phyloP scores from a whole-genome alignment of 495 filamentous ascomycete species.

The Tuber calosporum region DNA sequence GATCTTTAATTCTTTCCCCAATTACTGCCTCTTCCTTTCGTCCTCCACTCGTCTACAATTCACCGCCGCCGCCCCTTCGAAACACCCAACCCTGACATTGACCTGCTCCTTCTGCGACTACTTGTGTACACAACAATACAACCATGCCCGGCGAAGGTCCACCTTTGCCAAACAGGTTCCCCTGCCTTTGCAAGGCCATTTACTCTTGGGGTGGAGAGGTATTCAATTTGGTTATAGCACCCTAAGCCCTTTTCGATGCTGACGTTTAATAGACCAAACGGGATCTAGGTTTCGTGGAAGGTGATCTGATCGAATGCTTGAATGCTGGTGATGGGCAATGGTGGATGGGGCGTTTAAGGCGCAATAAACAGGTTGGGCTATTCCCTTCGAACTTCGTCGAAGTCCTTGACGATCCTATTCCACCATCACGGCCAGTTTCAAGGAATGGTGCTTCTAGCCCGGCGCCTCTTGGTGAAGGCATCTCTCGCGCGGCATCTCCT shows the following conservation, averaged over 20 bases:
- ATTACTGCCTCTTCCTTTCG: not conserved
- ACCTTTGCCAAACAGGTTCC: conserved; percentile 74
- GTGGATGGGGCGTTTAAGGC: conserved; percentile 88
- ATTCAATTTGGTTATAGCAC: conserved; percentile 26
- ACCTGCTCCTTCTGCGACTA: conserved; percentile 10
- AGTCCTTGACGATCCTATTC: conserved; percentile 74
- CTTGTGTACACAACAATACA: conserved; percentile 10
- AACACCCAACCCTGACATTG: conserved; percentile 9
- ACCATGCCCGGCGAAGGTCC: conserved; percentile 56
- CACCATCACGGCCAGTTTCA: conserved; percentile 50
- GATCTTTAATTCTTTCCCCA: conserved; percentile 5
- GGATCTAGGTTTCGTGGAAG: conserved; percentile 93
- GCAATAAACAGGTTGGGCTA: conserved; percentile 80
- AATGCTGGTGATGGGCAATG: conserved; percentile 96
- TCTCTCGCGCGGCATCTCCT: conserved; percentile 40
- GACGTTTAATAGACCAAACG: conserved; percentile 58
- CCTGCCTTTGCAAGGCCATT: conserved; percentile 89
- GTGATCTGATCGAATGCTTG: conserved; percentile 93
- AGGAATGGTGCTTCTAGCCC: conserved; percentile 67
- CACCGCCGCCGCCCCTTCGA: conserved; percentile 9
- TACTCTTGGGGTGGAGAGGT: conserved; percentile 97
- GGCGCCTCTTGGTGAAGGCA: conserved; percentile 52
- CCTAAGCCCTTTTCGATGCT: conserved; percentile 14
- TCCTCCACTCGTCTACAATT: conserved; percentile 13
- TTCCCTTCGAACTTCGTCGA: conserved; percentile 98